These are phyloP conservation scores for Loxodes magnus DNA, from an alignment of 73 alveolate genomes.

Conservation along the genomic window DNA sequence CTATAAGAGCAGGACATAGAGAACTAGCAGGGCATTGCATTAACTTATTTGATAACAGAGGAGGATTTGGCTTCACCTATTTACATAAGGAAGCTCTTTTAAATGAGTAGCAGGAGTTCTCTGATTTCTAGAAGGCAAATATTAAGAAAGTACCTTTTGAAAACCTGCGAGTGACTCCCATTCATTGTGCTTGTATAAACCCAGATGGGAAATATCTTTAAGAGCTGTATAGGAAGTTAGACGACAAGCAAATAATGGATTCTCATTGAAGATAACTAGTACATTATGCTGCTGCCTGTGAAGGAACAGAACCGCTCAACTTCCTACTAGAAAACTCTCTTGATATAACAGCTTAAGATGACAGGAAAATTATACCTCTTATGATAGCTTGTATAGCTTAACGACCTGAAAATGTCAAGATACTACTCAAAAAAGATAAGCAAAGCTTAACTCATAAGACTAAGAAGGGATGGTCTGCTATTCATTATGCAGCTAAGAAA, in stretches of 20 bases:
- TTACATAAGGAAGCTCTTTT: constrained; percentile 77
- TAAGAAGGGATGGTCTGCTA: constrained; percentile 69
- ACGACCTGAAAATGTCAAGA: constrained; percentile 60
- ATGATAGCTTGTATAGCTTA: constrained; percentile 78
- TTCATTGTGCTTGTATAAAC: constrained; percentile 91
- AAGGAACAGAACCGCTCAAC: constrained; percentile 64
- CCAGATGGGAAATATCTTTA: constrained; percentile 66
- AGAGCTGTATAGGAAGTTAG: constrained; percentile 49
- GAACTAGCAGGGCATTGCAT: constrained; percentile 58
- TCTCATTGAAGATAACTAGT: constrained; percentile 66
- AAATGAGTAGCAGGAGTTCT: constrained; percentile 36
- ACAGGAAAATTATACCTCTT: constrained; percentile 61
- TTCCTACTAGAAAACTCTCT: constrained; percentile 64
- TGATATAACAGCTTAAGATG: constrained; percentile 64
- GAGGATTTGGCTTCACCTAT: constrained; percentile 79
- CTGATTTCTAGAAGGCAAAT: constrained; percentile 34
- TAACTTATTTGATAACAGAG: constrained; percentile 39
- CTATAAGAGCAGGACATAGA: constrained; percentile 75
- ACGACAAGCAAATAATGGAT: constrained; percentile 57
- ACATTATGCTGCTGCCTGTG: constrained; percentile 96
- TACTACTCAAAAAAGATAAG: constrained; percentile 33
- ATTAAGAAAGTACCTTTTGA: constrained; percentile 76
- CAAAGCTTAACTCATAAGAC: constrained; percentile 38
- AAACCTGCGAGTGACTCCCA: constrained; percentile 74
- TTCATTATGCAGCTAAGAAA: constrained; percentile 77